Evolutionary conservation across 2,329 filamentous ascomycete species (phyloP).

Genomic region (Aureobasidium sp.): DNA sequence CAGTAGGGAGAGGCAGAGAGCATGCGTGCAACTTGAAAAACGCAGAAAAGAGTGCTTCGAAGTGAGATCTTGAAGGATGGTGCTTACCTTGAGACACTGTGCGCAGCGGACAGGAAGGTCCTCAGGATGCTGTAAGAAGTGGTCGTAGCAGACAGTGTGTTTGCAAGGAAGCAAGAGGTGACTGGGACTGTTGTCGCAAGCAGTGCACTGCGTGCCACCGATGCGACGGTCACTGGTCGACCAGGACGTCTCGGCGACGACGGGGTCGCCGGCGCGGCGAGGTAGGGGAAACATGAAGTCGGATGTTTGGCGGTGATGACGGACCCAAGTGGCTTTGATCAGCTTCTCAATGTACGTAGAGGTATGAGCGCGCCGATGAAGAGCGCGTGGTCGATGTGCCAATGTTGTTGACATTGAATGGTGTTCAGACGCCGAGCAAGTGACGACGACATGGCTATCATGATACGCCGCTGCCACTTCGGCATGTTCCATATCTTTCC

Average conservation of each 20-base stretch:
- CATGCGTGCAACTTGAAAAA: background rate
- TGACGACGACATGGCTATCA: background rate
- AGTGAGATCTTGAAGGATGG: background rate
- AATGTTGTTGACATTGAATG: background rate
- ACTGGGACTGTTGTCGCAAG: background rate
- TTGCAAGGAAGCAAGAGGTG: slow-evolving; percentile 13
- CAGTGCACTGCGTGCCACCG: slow-evolving; percentile 2
- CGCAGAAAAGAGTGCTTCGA: background rate
- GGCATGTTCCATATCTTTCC: background rate
- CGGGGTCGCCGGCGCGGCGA: background rate
- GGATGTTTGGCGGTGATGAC: background rate
- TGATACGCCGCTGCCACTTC: background rate
- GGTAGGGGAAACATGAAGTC: background rate
- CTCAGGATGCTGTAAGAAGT: slow-evolving; percentile 3
- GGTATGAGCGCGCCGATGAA: background rate
- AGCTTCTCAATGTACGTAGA: background rate
- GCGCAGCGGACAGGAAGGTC: background rate
- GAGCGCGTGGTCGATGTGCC: background rate
- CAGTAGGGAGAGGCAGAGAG: background rate
- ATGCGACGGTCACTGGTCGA: background rate
- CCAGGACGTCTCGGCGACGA: background rate
- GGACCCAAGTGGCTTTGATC: background rate
- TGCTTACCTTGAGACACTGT: slow-evolving; percentile 6
- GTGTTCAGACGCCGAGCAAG: background rate
- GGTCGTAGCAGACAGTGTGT: slow-evolving; percentile 17